These are phyloP conservation scores for Asparagopsis taxiformis DNA, from an alignment of 31 red algal species.

Conservation along the genomic window DNA sequence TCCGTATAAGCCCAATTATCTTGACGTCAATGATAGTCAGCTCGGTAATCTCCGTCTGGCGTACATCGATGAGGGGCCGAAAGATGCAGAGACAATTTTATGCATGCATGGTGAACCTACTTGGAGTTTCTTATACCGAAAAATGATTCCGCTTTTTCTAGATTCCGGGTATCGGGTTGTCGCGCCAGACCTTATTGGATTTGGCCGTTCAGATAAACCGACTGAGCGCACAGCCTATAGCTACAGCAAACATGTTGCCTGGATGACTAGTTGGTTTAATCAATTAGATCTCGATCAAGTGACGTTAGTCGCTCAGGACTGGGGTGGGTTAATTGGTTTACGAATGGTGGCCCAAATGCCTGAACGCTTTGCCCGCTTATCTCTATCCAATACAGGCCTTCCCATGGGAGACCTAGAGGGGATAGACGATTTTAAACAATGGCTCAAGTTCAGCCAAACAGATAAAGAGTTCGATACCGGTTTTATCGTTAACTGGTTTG, in stretches of 20 bases:
- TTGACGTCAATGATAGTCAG: too few relatives aligned
- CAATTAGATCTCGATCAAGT: not conserved
- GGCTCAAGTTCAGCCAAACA: conserved; percentile 24
- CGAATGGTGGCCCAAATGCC: conserved; percentile 12
- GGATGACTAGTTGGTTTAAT: conserved; percentile 19
- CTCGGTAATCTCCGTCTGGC: too few relatives aligned
- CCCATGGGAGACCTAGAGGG: conserved; percentile 11
- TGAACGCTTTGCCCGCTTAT: conserved; percentile 8
- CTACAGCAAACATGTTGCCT: conserved; percentile 14
- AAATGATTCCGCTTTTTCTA: conserved; percentile 24
- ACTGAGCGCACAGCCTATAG: conserved; percentile 25
- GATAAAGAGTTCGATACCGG: conserved; percentile 8
- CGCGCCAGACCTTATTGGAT: conserved; percentile 34
- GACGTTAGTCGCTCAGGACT: conserved; percentile 16
- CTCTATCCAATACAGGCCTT: conserved; percentile 22
- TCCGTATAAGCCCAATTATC: too few relatives aligned
- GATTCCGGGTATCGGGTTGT: conserved; percentile 22
- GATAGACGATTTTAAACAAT: conserved; percentile 20
- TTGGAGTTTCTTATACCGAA: conserved; percentile 30
- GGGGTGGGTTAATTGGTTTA: conserved; percentile 34
- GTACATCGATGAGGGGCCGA: conserved; percentile 16
- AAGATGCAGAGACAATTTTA: conserved; percentile 16
- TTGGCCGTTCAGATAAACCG: conserved; percentile 43
- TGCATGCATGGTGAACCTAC: conserved; percentile 37
- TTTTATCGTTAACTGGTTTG: conserved; percentile 12